These are phyloP conservation scores for Neopestalotiopsis sp. DNA, from an alignment of 2,329 filamentous ascomycete genomes.

Conservation along the genomic window DNA sequence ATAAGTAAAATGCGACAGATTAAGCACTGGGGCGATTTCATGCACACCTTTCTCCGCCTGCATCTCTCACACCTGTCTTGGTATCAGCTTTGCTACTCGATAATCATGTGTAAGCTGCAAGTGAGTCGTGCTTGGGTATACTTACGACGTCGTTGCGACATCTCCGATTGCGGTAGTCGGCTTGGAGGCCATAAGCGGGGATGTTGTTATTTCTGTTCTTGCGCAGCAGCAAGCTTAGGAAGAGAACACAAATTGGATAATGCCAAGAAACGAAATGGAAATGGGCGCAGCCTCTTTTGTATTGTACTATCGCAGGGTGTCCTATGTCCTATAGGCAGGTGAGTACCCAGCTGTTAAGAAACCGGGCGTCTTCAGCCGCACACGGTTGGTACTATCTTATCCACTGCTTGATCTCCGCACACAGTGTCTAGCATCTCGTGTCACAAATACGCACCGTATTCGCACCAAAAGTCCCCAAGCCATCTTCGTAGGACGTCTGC, in stretches of 20 bases:
- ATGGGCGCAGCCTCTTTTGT: neutral
- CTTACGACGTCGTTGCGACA: slow-evolving; percentile 20
- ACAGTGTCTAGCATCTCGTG: neutral
- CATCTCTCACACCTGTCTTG: slow-evolving; percentile 20
- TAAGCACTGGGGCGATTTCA: too few species aligned
- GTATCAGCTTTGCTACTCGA: too few species aligned
- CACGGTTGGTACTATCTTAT: neutral
- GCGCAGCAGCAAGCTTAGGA: neutral
- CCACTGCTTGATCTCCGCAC: slow-evolving; percentile 11
- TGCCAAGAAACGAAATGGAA: neutral
- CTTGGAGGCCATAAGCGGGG: slow-evolving; percentile 15
- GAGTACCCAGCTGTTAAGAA: slow-evolving; percentile 1
- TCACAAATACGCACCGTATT: neutral
- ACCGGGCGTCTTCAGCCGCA: slow-evolving; percentile 11
- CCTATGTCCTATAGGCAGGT: neutral
- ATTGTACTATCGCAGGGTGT: neutral
- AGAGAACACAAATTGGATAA: neutral
- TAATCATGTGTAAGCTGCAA: neutral
- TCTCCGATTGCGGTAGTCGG: slow-evolving; percentile 22
- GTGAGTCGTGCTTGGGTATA: neutral
- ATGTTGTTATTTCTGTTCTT: neutral
- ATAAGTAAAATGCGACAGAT: neutral
- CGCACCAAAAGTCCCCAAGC: neutral
- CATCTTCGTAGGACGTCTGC: neutral
- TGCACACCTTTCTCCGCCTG: slow-evolving; percentile 19